Base-by-base conservation (phyloP, 75 land plant genomes). In the Chamaecyparis obtusa region DNA sequence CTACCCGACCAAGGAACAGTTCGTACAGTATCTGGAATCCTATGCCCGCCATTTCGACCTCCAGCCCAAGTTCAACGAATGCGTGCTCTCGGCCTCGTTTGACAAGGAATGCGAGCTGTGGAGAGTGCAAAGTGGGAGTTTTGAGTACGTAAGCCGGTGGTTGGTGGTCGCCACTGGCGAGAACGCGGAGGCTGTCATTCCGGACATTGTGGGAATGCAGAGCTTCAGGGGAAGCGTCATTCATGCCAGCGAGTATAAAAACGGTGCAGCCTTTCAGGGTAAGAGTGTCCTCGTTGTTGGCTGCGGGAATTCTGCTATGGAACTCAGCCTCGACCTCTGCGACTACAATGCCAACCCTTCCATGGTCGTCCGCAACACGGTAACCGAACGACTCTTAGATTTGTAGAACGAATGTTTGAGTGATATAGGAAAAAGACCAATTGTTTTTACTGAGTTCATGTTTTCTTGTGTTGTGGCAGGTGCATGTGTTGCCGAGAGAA, bases 251-350 rank as follows among this genome's bases (percentile, higher is more conserved):
- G 83, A 78, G 54, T 95, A 97, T 88, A 93, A 93, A 88, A 89
- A 87, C 57, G 97, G 95, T 5, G 83, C 69, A 72, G 44, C 7
- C 6, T 91, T 81, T 77, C 11, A 14, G 13, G 89, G 87, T 3
- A 84, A 93, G 88, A 91, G 81, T 33, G 97, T 97, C n/a, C 86
- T 95, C 43, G 95, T 97, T 6, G 93, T 97, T 21, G 96, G 99
- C 0, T 91, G 92, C 67, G 99, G 97, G 37, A 97, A 97, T 86
- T 93, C 99, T 0, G 97, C 97, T 49, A 94, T 97, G 96, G 99
- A 97, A 64, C 85, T 97, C 24, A 93, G 96, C 83, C 86, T 95
- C 60, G 97, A 96, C 64, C 93, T 96, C 51, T 96, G 92, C 72
- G 88, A 92, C 60, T 90, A 89, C 83, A 88, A 90, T 84, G 97